These are phyloP conservation scores for Trichosanthes cucumerina DNA, from an alignment of 306 rosid genomes.

Conservation along the genomic window DNA sequence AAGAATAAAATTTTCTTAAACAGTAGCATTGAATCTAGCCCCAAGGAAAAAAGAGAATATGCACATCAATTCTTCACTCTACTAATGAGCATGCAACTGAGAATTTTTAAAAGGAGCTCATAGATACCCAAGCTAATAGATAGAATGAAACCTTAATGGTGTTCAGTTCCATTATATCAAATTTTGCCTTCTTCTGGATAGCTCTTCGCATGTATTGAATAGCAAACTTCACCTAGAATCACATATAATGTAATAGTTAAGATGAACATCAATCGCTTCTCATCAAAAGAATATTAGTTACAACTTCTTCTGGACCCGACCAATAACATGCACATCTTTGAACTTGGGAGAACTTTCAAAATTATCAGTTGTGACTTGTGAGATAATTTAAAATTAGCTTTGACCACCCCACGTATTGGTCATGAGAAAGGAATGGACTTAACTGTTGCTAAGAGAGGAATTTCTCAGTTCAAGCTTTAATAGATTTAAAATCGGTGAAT, in stretches of 20 bases:
- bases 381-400: not conserved
- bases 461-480: not conserved
- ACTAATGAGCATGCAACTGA: not conserved
- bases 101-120: not conserved
- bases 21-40: not conserved
- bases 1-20: not conserved
- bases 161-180: constrained; percentile 77
- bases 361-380: not conserved
- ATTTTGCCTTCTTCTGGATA: constrained; percentile 92
- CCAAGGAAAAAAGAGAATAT: not conserved
- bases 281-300: not conserved
- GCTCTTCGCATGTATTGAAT: constrained; percentile 82
- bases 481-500: not conserved
- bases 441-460: not conserved
- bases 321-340: not conserved
- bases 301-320: not conserved
- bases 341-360: not conserved
- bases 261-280: not conserved
- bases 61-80: not conserved
- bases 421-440: not conserved
- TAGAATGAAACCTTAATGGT: constrained; percentile 51
- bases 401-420: not conserved
- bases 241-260: constrained; percentile 1
- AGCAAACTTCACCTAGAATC: constrained; percentile 73
- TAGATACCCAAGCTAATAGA: not conserved